Base-by-base conservation (phyloP, 176 grass and related monocot species). In the Avena sativa region DNA sequence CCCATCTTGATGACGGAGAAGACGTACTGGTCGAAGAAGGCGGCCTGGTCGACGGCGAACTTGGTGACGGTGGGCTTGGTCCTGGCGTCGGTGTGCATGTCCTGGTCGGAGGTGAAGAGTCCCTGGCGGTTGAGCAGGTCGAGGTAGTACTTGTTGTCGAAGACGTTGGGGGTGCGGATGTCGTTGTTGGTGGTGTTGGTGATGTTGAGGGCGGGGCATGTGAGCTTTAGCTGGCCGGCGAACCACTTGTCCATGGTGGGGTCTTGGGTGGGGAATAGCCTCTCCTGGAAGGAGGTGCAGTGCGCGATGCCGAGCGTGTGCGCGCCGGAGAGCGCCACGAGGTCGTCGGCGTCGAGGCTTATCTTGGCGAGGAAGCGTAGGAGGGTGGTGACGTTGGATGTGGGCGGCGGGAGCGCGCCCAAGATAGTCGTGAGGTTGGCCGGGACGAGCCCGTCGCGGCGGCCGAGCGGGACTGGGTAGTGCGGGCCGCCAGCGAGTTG, bases 291-390 rank as follows among this genome's bases (percentile, higher is more conserved):
- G 60, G 92, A 92, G 19, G 2, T 1, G 85, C 92, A 92, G 78
- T 94, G 90, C 50, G 87, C 75, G 53, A 90, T 25, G 57, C 92
- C 92, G 10, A 92, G 78, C 72, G 92, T 94, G 87, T 92, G 92
- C 25, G 87, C 87, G 34, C 92, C 92, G 40, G 89, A 91, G 26
- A 94, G 76, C 2, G 92, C 71, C 4, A 94, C 92, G 12, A 94
- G 83, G 67, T 91, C 92, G 57, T 51, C 28, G 76, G 62, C 25
- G 52, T 91, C 81, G 51, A 94, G 92, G 78, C 59, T 65, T 26
- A 92, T 71, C n/a, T 34, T 76, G 1, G 0, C 62, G 14, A 94
- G 70, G 28, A 61, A 43, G 0, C 0, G 0, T 48, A 94, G 69
- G 43, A 94, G 89, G 4, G 0, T 9, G 11, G 55, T 64, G 2